Evolutionary conservation across 495 filamentous ascomycete species (phyloP).

Genomic region (Neurospora sp.): DNA sequence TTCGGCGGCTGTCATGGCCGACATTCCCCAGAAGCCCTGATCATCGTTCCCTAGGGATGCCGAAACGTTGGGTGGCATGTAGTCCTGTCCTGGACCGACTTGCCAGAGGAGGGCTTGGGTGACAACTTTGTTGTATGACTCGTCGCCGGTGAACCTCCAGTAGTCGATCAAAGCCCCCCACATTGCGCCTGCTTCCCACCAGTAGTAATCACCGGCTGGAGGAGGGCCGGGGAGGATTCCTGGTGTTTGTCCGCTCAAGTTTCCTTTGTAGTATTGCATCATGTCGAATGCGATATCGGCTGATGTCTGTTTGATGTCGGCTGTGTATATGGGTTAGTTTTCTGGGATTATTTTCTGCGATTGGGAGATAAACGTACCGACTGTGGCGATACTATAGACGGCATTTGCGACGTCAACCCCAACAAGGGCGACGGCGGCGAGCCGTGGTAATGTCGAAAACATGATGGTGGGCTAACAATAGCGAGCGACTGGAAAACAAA

Average conservation of each 20-base stretch:
- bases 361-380: conserved; percentile 7
- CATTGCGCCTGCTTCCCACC: conserved; percentile 66
- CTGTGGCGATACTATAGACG: conserved; percentile 17
- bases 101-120: conserved; percentile 59
- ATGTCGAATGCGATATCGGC: conserved; percentile 44
- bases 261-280: conserved; percentile 55
- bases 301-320: conserved; percentile 21
- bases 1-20: conserved; percentile 66
- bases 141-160: conserved; percentile 66
- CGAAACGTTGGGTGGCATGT: conserved; percentile 62
- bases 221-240: conserved; percentile 53
- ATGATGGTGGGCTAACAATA: conserved; percentile 6
- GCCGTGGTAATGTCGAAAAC: conserved; percentile 10
- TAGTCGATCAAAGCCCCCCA: conserved; percentile 70
- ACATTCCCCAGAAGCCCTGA: conserved; percentile 67
- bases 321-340: conserved; percentile 5
- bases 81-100: conserved; percentile 55
- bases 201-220: conserved; percentile 42
- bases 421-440: conserved; percentile 11
- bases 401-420: conserved; percentile 12
- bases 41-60: conserved; percentile 77
- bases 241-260: conserved; percentile 48
- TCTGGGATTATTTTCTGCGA: background rate
- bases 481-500: conserved; percentile 9
- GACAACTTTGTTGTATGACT: conserved; percentile 54